A percentile compares a stretch with the other conserved stretches of the same genome.
Conservation (phyloP, 208 protist genomes). For the Acanthamoeba triangularis region DNA sequence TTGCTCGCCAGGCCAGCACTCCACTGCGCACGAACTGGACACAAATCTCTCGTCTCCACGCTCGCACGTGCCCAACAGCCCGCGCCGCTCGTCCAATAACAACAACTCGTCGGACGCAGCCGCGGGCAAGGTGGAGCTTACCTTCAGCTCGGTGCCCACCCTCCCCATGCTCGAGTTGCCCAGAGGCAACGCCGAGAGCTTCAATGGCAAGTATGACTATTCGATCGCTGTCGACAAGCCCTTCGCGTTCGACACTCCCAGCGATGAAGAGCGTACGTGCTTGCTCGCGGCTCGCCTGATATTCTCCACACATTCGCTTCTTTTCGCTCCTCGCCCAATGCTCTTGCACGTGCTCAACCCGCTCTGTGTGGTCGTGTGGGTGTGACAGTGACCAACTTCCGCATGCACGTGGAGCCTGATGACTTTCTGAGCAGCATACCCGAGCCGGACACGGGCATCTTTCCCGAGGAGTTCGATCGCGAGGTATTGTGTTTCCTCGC, state of each 20-base stretch:
- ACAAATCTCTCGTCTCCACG: not conserved
- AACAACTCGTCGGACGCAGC: not conserved
- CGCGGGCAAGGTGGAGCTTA: constrained; percentile 18
- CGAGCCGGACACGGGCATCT: constrained; percentile 53
- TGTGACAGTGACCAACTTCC: not conserved
- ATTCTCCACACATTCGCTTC: not conserved
- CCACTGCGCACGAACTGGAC: not conserved
- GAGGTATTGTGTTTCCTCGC: not conserved
- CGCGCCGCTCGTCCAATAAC: not conserved
- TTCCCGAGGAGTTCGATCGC: constrained; percentile 37
- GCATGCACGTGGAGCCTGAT: constrained; percentile 2
- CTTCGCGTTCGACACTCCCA: not conserved
- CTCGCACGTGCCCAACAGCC: not conserved
- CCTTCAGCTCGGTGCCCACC: constrained; percentile 49
- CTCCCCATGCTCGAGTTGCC: constrained; percentile 44
- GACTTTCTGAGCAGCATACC: constrained; percentile 32
- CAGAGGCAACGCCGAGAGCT: not conserved
- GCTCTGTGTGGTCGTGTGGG: not conserved
- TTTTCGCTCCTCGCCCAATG: not conserved
- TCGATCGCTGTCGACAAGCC: constrained; percentile 33
- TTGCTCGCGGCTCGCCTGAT: not conserved
- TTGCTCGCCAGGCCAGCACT: not conserved
- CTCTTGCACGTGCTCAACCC: not conserved
- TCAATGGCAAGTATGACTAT: constrained; percentile 58
- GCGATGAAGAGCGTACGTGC: constrained; percentile 49